A percentile compares a stretch with the other conserved stretches of the same genome.
Evolutionary conservation across 129 eudicot genomes (phyloP).

Genomic region (Logfia minima): DNA sequence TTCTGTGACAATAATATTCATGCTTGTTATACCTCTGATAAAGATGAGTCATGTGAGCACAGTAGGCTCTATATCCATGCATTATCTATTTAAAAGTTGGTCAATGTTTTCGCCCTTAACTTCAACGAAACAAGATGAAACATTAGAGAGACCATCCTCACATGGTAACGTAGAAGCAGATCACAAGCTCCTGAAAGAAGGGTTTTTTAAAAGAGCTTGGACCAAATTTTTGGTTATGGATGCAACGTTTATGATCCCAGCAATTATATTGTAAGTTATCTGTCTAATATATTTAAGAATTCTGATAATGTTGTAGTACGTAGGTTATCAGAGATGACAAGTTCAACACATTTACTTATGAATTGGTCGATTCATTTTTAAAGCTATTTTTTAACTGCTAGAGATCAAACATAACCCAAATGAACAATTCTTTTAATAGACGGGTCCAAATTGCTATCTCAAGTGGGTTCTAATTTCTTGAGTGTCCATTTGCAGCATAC

Average conservation of each 20-base stretch:
- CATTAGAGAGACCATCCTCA: constrained; percentile 27
- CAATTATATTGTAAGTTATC: constrained; percentile 60
- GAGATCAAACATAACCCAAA: too few species aligned
- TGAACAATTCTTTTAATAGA: too few species aligned
- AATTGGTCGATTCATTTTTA: neutral
- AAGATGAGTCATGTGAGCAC: constrained; percentile 13
- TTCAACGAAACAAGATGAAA: constrained; percentile 39
- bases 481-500: constrained; percentile 54
- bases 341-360: neutral
- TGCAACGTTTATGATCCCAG: constrained; percentile 57
- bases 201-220: constrained; percentile 42
- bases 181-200: constrained; percentile 24
- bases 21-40: constrained; percentile 35
- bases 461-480: constrained; percentile 3
- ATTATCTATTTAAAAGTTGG: constrained; percentile 54
- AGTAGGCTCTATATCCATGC: constrained; percentile 46
- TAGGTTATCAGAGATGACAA: too few species aligned
- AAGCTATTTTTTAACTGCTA: too few species aligned
- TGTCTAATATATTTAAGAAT: neutral
- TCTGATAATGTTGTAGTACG: neutral
- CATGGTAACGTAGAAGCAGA: constrained; percentile 32
- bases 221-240: constrained; percentile 54
- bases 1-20: constrained; percentile 43
- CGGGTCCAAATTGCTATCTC: too few species aligned
- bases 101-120: constrained; percentile 45